Conservation (phyloP, 148 eudicot species). For the Pouteria glomerata region DNA sequence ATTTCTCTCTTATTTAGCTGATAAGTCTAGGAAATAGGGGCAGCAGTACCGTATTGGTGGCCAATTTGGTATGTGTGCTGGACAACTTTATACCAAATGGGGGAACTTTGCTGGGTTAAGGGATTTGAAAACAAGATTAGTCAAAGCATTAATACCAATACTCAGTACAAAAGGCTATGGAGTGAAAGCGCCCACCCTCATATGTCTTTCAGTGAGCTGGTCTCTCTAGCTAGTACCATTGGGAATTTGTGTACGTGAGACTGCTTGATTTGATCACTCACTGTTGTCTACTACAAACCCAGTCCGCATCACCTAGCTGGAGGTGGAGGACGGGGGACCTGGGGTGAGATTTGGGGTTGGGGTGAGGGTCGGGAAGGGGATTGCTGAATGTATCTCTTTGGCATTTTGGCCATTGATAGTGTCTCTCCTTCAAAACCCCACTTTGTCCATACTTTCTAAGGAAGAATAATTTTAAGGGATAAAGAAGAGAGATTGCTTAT, state of each 20-base stretch:
- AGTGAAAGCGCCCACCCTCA: not conserved
- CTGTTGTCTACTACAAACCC: too few species aligned
- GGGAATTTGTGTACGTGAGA: too few species aligned
- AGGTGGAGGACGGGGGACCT: too few species aligned
- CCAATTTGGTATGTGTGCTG: conserved; percentile 6
- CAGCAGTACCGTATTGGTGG: not conserved
- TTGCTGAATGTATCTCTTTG: not conserved
- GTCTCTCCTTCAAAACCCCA: too few species aligned
- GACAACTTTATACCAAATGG: not conserved
- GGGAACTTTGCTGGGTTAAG: conserved; percentile 1
- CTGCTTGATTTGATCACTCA: too few species aligned
- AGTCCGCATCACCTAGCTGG: too few species aligned
- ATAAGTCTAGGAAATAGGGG: not conserved
- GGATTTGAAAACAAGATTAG: not conserved
- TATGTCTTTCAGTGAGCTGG: conserved; percentile 13
- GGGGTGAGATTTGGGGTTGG: too few species aligned
- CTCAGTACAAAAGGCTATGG: not conserved
- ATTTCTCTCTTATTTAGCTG: not conserved
- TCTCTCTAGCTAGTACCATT: not conserved
- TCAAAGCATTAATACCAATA: not conserved
- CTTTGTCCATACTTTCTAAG: too few species aligned
- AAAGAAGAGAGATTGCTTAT: too few species aligned
- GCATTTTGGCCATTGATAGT: not conserved
- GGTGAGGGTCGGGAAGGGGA: too few species aligned
- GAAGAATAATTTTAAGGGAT: too few species aligned